These are phyloP conservation scores for Collybiopsis confluens DNA, from an alignment of 768 basidiomycete species.

Conservation along the genomic window DNA sequence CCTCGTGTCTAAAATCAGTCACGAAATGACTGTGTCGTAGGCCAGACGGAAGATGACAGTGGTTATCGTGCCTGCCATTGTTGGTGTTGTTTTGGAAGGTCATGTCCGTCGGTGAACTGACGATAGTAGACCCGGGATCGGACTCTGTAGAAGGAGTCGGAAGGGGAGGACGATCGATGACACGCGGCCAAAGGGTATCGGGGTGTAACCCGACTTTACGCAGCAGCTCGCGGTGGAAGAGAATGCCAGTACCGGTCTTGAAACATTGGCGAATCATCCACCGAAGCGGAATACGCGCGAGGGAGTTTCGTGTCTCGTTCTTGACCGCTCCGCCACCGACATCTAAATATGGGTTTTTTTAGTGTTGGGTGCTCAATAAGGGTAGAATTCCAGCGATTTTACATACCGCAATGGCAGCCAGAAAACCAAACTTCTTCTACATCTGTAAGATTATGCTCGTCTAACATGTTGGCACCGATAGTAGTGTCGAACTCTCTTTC, in stretches of 20 bases:
- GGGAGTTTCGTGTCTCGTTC: constrained; percentile 43
- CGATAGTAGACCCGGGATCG: constrained; percentile 10
- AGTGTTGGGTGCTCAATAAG: neutral
- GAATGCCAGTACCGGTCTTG: constrained; percentile 48
- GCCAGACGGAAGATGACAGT: constrained; percentile 8
- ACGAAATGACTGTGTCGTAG: constrained; percentile 16
- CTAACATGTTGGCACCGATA: constrained; percentile 12
- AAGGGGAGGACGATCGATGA: constrained; percentile 36
- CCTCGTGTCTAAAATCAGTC: constrained; percentile 32
- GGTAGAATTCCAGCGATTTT: neutral
- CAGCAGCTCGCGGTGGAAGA: constrained; percentile 50
- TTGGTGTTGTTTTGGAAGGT: too few relatives aligned
- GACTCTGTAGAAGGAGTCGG: constrained; percentile 22
- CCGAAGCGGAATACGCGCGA: constrained; percentile 69
- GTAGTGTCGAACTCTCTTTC: neutral
- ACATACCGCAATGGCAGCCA: constrained; percentile 32
- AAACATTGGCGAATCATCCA: constrained; percentile 76
- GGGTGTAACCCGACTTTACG: constrained; percentile 43
- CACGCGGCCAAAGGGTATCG: constrained; percentile 37
- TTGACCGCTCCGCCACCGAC: constrained; percentile 8
- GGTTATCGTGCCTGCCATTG: too few relatives aligned
- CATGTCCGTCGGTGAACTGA: constrained; percentile 11
- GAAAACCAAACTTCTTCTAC: constrained; percentile 11
- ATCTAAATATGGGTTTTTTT: constrained; percentile 28
- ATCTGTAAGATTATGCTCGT: neutral